phyloP scores from a whole-genome alignment of 768 basidiomycete species.

The Goffeauzyma gilvescens region DNA sequence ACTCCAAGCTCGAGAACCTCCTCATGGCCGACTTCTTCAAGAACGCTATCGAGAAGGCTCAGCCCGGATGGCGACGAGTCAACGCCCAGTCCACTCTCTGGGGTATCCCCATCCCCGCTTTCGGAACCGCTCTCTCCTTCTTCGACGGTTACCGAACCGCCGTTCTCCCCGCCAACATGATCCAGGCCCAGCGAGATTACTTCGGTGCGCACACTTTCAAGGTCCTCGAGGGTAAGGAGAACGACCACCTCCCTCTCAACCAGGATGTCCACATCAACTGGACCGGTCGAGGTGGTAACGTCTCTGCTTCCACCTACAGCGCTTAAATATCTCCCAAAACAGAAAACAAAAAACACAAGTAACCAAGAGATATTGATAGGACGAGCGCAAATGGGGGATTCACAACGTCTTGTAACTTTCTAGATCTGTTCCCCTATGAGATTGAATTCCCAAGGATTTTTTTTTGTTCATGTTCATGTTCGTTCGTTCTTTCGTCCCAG shows the following conservation, averaged over 20 bases:
- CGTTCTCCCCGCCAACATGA: slow-evolving; percentile 61
- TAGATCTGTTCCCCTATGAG: no score
- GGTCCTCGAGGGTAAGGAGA: slow-evolving; percentile 80
- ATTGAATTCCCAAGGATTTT: no score
- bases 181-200: slow-evolving; percentile 97
- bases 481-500: no score
- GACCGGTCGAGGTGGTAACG: slow-evolving; percentile 93
- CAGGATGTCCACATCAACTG: slow-evolving; percentile 95
- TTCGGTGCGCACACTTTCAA: slow-evolving; percentile 96
- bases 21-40: slow-evolving; percentile 94
- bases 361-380: no score
- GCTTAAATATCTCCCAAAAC: slow-evolving; percentile 34
- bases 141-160: slow-evolving; percentile 98
- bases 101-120: slow-evolving; percentile 95
- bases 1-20: slow-evolving; percentile 64
- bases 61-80: slow-evolving; percentile 94
- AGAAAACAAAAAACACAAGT: no score
- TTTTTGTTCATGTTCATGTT: no score
- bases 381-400: no score
- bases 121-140: slow-evolving; percentile 93
- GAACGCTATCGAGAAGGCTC: slow-evolving; percentile 68
- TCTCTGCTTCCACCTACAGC: slow-evolving; percentile 70
- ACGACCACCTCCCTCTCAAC: slow-evolving; percentile 54
- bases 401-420: no score
- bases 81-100: slow-evolving; percentile 89